phyloP scores from a whole-genome alignment of 1,284 basidiomycete genomes.

The Jaminaea rosea region DNA sequence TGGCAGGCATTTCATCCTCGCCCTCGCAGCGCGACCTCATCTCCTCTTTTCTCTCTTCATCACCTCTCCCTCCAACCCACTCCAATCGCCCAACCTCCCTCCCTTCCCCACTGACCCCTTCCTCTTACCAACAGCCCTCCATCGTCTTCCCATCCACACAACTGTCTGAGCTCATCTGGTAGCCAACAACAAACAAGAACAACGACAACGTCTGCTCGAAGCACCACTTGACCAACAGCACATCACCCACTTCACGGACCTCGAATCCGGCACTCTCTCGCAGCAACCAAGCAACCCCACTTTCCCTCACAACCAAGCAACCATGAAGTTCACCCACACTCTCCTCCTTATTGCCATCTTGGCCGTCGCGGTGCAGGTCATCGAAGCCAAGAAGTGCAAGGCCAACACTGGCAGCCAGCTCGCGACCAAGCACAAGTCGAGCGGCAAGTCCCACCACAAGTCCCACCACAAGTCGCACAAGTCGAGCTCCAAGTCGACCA shows the following conservation, averaged over 20 bases:
- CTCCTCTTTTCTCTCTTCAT: too few relatives aligned
- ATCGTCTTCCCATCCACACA: too few relatives aligned
- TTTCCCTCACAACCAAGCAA: neutral
- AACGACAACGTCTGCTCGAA: neutral
- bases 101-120: too few relatives aligned
- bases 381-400: conserved; percentile 2
- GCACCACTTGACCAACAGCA: neutral
- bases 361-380: neutral
- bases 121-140: too few relatives aligned
- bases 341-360: neutral
- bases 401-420: neutral
- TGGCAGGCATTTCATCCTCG: too few relatives aligned
- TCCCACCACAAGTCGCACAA: neutral
- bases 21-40: too few relatives aligned
- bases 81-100: too few relatives aligned
- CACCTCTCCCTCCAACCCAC: too few relatives aligned
- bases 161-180: conserved; percentile 1
- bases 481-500: neutral
- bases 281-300: neutral
- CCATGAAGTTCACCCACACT: neutral
- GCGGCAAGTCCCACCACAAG: neutral
- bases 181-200: neutral
- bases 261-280: neutral
- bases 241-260: neutral
- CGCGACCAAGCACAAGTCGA: neutral